These are phyloP conservation scores for Prunus mira DNA, from an alignment of 306 rosid species.

Conservation along the genomic window DNA sequence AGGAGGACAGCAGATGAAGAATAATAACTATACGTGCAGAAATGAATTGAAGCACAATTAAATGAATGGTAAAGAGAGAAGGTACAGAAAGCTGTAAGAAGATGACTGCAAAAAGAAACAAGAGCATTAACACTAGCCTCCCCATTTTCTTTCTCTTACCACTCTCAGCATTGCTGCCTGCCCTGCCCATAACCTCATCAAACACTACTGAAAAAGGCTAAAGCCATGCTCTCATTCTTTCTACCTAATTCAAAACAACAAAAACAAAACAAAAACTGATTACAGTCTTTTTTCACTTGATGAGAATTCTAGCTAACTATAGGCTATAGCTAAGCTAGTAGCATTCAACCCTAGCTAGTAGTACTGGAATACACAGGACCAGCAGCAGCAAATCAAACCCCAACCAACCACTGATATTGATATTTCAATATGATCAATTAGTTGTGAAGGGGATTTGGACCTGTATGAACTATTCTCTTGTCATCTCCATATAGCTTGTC, in stretches of 20 bases:
- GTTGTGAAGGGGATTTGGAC: slow-evolving; percentile 97
- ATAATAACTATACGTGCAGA: slow-evolving; percentile 12
- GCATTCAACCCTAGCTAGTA: background rate
- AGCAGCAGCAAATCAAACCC: background rate
- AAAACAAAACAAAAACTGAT: background rate
- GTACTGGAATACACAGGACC: background rate
- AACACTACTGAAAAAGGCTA: slow-evolving; percentile 56
- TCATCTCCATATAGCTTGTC: slow-evolving; percentile 45
- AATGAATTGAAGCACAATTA: slow-evolving; percentile 25
- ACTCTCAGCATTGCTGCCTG: slow-evolving; percentile 11
- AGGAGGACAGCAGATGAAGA: slow-evolving; percentile 13
- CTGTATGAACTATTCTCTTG: slow-evolving; percentile 74
- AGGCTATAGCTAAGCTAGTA: background rate
- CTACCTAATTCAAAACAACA: background rate
- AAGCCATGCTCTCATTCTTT: slow-evolving; percentile 64
- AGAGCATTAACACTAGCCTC: slow-evolving; percentile 74
- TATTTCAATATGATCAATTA: slow-evolving; percentile 19
- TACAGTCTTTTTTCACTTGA: slow-evolving; percentile 21
- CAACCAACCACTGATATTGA: background rate
- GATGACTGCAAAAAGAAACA: slow-evolving; percentile 33
- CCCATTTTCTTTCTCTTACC: slow-evolving; percentile 4
- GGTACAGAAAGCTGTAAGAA: slow-evolving; percentile 13
- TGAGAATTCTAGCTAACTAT: background rate
- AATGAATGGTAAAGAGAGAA: slow-evolving; percentile 21
- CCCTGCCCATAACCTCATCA: slow-evolving; percentile 20